Evolutionary conservation across 2,329 filamentous ascomycete genomes (phyloP).

Genomic region (Alternaria angustiovoidea): DNA sequence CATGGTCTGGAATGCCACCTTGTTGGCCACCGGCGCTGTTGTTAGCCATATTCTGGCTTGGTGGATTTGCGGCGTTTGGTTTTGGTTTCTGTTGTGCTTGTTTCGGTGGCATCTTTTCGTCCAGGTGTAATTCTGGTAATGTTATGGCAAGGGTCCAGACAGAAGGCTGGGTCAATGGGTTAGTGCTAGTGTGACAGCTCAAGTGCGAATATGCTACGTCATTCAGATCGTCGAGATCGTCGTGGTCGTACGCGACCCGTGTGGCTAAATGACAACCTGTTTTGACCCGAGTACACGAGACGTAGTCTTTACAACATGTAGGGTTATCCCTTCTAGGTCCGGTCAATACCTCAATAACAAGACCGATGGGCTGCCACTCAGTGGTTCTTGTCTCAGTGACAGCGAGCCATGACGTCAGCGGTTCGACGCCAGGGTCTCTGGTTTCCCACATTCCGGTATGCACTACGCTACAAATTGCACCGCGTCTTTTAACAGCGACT

Average conservation of each 20-base stretch:
- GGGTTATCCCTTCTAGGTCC: background rate
- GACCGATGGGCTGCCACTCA: background rate
- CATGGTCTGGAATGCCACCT: conserved; percentile 41
- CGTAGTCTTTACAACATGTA: conserved; percentile 1
- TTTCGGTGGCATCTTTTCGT: conserved; percentile 13
- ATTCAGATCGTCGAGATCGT: conserved; percentile 10
- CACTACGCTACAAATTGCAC: background rate
- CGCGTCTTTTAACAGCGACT: background rate
- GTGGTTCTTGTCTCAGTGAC: background rate
- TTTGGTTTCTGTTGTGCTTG: conserved; percentile 18
- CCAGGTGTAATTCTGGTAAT: background rate
- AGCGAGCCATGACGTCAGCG: conserved; percentile 13
- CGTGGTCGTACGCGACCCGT: conserved; percentile 1
- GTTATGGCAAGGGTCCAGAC: conserved; percentile 1
- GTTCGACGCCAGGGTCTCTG: background rate
- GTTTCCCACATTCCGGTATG: background rate
- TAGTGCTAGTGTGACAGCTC: conserved; percentile 4
- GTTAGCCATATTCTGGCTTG: conserved; percentile 20
- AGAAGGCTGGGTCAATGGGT: conserved; percentile 4
- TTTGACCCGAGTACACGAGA: conserved; percentile 3
- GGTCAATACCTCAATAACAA: background rate
- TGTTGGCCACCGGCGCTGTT: conserved; percentile 18
- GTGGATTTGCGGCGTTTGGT: conserved; percentile 8
- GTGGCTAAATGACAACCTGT: conserved; percentile 14
- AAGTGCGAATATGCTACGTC: conserved; percentile 13